Percentiles rank a stretch among this genome's conserved stretches.
These are phyloP conservation scores for Mycena chlorophos DNA, from an alignment of 768 basidiomycete genomes.

Conservation along the genomic window DNA sequence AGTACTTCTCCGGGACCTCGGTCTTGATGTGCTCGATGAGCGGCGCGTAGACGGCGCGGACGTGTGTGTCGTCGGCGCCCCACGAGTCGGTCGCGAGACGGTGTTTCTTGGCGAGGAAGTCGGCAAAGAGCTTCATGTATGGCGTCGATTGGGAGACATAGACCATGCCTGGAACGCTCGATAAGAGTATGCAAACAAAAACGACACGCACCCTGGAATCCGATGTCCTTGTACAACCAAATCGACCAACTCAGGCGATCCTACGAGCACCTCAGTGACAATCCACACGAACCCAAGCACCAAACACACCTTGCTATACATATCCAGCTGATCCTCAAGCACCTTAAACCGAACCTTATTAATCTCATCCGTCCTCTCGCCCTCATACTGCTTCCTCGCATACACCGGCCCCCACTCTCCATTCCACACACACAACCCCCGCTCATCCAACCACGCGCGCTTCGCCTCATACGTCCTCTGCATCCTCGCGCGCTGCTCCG, in stretches of 20 bases:
- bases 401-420: constrained; percentile 90
- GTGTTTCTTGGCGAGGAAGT: constrained; percentile 78
- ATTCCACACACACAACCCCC: constrained; percentile 69
- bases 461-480: constrained; percentile 68
- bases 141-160: constrained; percentile 64
- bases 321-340: constrained; percentile 69
- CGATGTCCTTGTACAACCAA: constrained; percentile 87
- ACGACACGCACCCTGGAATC: constrained; percentile 54
- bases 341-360: constrained; percentile 66
- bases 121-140: constrained; percentile 67
- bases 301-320: constrained; percentile 48
- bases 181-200: neutral
- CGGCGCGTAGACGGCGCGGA: constrained; percentile 63
- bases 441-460: constrained; percentile 72
- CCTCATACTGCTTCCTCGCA: constrained; percentile 59
- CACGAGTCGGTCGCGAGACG: constrained; percentile 74
- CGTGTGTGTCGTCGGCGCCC: constrained; percentile 65
- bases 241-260: constrained; percentile 77
- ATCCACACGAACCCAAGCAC: neutral
- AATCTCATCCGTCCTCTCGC: constrained; percentile 60
- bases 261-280: constrained; percentile 28
- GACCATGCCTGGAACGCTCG: constrained; percentile 55
- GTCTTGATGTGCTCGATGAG: constrained; percentile 60
- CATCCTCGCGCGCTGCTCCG: constrained; percentile 53
- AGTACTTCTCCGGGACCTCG: constrained; percentile 53